A percentile compares a stretch with the other conserved stretches of the same genome.
These are phyloP conservation scores for Termitomyces sp. DNA, from an alignment of 768 basidiomycete genomes.

Conservation along the genomic window DNA sequence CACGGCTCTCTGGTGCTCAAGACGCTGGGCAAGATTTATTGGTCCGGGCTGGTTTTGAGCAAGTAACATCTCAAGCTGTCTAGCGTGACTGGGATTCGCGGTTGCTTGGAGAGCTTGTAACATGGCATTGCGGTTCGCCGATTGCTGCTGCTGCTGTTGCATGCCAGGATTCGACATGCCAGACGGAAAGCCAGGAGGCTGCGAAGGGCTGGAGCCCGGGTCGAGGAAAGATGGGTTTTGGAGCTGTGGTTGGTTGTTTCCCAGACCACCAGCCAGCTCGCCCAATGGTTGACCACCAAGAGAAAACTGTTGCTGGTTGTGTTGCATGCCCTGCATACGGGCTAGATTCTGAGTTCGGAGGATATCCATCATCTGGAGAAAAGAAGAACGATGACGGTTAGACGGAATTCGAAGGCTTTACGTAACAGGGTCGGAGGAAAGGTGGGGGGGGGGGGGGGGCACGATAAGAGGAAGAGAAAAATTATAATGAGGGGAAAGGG, in stretches of 20 bases:
- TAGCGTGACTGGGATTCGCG: slow-evolving; percentile 19
- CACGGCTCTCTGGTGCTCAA: slow-evolving; percentile 20
- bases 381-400: slow-evolving; percentile 19
- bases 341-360: slow-evolving; percentile 34
- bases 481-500: background rate
- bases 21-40: slow-evolving; percentile 24
- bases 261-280: slow-evolving; percentile 20
- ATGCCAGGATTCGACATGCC: slow-evolving; percentile 26
- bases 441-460: slow-evolving; percentile 8
- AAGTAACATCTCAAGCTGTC: slow-evolving; percentile 45
- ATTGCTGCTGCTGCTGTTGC: slow-evolving; percentile 13
- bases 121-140: slow-evolving; percentile 26
- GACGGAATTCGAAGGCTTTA: slow-evolving; percentile 13
- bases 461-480: slow-evolving; percentile 15
- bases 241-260: slow-evolving; percentile 23
- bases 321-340: slow-evolving; percentile 30
- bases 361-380: slow-evolving; percentile 37
- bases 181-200: slow-evolving; percentile 30
- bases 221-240: slow-evolving; percentile 27
- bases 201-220: slow-evolving; percentile 22
- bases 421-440: slow-evolving; percentile 14
- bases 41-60: slow-evolving; percentile 36
- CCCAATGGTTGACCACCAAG: slow-evolving; percentile 33
- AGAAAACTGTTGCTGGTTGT: slow-evolving; percentile 38
- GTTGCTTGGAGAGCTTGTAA: slow-evolving; percentile 29